Base-by-base conservation (phyloP, 352 stramenopile species). In the Blastocystis sp. region DNA sequence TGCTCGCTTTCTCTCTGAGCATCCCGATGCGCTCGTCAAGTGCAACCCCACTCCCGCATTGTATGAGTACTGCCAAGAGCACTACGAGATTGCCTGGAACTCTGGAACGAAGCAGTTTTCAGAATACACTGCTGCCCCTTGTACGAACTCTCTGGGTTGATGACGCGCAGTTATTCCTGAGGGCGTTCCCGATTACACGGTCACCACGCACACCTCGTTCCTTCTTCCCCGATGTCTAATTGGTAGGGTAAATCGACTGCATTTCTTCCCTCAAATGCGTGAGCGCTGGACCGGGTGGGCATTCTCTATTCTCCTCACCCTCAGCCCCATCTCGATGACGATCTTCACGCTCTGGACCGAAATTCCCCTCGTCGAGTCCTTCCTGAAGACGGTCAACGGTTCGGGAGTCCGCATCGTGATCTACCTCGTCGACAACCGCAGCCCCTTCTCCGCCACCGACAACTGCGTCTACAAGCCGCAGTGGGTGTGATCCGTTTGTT, bases 11-110 rank as follows among this genome's bases (percentile, higher is more conserved):
- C 21, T 71, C 23, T 21, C 1, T 21, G 38, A 40, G 2, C 64
- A 71, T 9, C 64, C 64, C 4, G 64, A 23, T 41, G 38, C 23
- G 3, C 38, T 71, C n/a, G 19, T 23, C 38, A 17, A 40, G 38
- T 71, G 64, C 45, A 71, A 71, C 7, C 14, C 17, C 19, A 23
- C 2, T 40, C 64, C 64, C 3, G 45, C 38, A 40, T 23, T 52
- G 34, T 71, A 71, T 40, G 34, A 71, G 64, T 71, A 71, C 45
- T 84, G 74, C 60, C 74, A 84, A 28, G 10, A 40, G 21, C 74
- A 69, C n/a, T 84, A 59, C 52, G 40, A 52, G 34, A 28, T 84
- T 21, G 41, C 74, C 11, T 84, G 74, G 74, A 28, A 66, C 21
- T 84, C 74, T 2, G 41, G 7, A 10, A 52, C 74, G 19, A 28